Conservation (phyloP, 192 early-diverging fungal genomes). For the Podila epicladia region DNA sequence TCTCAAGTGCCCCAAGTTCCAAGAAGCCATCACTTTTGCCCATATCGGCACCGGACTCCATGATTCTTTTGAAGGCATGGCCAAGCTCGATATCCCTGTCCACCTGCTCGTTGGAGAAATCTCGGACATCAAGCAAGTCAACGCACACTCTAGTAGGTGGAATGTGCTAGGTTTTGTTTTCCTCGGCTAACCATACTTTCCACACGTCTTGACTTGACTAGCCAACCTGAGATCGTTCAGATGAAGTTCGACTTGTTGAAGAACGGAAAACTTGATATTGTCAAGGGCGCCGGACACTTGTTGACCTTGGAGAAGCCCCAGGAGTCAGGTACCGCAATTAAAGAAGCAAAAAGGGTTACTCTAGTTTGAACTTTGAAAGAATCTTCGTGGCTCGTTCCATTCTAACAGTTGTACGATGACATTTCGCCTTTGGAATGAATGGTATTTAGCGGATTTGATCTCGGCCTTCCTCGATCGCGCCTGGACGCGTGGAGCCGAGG, state of each 20-base stretch:
- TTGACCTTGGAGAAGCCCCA: constrained; percentile 54
- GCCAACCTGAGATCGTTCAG: constrained; percentile 19
- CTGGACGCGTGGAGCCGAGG: background rate
- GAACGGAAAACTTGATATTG: constrained; percentile 17
- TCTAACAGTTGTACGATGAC: no score
- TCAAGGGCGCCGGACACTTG: constrained; percentile 53
- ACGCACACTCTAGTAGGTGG: background rate
- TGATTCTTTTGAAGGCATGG: constrained; percentile 40
- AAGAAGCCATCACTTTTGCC: constrained; percentile 54
- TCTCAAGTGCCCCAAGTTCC: constrained; percentile 54
- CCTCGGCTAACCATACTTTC: background rate
- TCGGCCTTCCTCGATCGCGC: constrained; percentile 19
- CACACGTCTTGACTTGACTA: background rate
- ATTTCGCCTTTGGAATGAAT: no score
- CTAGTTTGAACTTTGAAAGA: no score
- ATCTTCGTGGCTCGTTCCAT: no score
- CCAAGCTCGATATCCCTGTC: constrained; percentile 47
- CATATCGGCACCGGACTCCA: constrained; percentile 11
- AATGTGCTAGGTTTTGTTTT: background rate
- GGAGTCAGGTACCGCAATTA: constrained; percentile 22
- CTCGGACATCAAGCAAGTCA: constrained; percentile 52
- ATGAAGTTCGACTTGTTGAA: constrained; percentile 16
- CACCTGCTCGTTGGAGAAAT: constrained; percentile 49
- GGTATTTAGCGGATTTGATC: constrained; percentile 14
- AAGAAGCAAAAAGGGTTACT: no score